phyloP scores from a whole-genome alignment of 2,329 filamentous ascomycete genomes.

The Penicillium fuscoglaucum region DNA sequence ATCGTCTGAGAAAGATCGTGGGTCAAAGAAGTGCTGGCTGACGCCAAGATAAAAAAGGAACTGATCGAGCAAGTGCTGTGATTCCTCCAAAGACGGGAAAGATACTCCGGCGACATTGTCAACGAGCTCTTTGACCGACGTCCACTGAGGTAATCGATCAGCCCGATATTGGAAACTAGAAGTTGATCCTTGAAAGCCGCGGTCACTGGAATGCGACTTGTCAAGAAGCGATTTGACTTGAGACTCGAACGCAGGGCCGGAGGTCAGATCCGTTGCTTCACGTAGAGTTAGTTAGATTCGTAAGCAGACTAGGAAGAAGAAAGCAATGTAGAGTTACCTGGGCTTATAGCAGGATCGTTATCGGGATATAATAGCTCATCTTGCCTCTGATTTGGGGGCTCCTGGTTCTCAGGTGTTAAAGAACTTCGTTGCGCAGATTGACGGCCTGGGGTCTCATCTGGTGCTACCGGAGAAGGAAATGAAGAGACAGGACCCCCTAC shows the following conservation, averaged over 20 bases:
- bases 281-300: not conserved
- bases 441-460: not conserved
- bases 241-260: constrained; percentile 23
- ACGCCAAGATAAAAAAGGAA: constrained; percentile 28
- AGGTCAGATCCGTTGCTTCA: constrained; percentile 23
- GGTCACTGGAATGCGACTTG: constrained; percentile 5
- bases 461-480: not conserved
- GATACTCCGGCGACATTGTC: constrained; percentile 5
- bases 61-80: constrained; percentile 22
- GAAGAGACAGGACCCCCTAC: not conserved
- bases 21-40: constrained; percentile 26
- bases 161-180: not conserved
- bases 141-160: constrained; percentile 5
- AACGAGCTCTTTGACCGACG: constrained; percentile 8
- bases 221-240: constrained; percentile 22
- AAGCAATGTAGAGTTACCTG: constrained; percentile 3
- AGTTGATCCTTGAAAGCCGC: not conserved
- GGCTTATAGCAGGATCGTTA: constrained; percentile 13
- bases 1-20: constrained; percentile 21
- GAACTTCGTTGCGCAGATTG: not conserved
- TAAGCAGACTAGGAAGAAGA: not conserved
- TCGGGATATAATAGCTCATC: constrained; percentile 3
- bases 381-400: not conserved
- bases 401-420: not conserved
- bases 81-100: constrained; percentile 19